These are phyloP conservation scores for Houttuynia cordata DNA, from an alignment of 164 flowering plant genomes.

Conservation along the genomic window DNA sequence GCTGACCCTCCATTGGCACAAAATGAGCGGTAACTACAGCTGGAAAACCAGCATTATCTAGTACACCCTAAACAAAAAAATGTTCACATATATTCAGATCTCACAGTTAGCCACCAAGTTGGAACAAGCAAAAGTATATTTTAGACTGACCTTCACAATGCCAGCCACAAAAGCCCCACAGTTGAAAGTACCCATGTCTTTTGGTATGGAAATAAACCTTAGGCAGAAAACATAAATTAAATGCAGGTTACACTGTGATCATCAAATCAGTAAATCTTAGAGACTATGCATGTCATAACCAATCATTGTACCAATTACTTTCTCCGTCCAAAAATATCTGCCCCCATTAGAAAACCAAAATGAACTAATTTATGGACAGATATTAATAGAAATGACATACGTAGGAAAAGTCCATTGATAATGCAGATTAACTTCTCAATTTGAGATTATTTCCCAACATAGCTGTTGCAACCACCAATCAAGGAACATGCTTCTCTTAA, in stretches of 20 bases:
- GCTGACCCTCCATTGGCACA: slow-evolving; percentile 98
- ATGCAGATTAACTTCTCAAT: too few relatives aligned
- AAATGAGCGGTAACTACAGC: slow-evolving; percentile 98
- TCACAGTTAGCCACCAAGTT: slow-evolving; percentile 1
- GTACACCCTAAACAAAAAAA: slow-evolving; percentile 61
- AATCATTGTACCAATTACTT: too few relatives aligned
- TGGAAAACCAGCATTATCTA: slow-evolving; percentile 94
- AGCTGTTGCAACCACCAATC: too few relatives aligned
- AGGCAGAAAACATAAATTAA: slow-evolving; percentile 2
- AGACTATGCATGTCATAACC: too few relatives aligned
- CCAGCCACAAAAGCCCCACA: slow-evolving; percentile 99
- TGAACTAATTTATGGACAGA: too few relatives aligned
- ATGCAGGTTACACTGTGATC: neutral
- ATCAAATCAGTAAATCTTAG: too few relatives aligned
- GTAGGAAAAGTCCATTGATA: too few relatives aligned
- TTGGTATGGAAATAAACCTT: slow-evolving; percentile 95
- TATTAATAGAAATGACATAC: too few relatives aligned
- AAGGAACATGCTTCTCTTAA: too few relatives aligned
- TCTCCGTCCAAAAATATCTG: too few relatives aligned
- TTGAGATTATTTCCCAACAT: too few relatives aligned
- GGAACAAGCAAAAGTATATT: neutral
- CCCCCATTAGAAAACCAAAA: too few relatives aligned
- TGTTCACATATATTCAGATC: slow-evolving; percentile 6
- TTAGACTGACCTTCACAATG: slow-evolving; percentile 66
- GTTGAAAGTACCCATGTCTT: slow-evolving; percentile 99